Percentiles rank a stretch among this genome's conserved stretches.
These are phyloP conservation scores for Pichia sp. DNA, from an alignment of 1,139 yeast genomes.

Conservation along the genomic window DNA sequence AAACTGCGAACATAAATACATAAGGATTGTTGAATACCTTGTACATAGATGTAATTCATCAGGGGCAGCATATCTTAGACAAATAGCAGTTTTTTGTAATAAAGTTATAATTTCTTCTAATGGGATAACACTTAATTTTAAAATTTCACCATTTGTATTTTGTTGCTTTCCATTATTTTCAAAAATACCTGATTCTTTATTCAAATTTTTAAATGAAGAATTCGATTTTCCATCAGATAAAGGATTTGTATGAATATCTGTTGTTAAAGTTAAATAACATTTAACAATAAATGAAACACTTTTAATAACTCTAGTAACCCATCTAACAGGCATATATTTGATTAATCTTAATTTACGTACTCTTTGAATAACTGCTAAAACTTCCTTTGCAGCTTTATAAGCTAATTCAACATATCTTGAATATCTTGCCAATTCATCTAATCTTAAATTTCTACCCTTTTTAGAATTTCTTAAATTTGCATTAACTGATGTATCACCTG, in stretches of 20 bases:
- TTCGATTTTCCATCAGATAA: neutral
- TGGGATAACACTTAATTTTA: constrained; percentile 59
- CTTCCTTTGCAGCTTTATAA: constrained; percentile 76
- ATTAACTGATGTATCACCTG: constrained; percentile 35
- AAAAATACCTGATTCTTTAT: neutral
- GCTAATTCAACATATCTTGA: constrained; percentile 80
- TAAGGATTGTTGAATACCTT: constrained; percentile 71
- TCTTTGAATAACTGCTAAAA: constrained; percentile 64
- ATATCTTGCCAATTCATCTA: constrained; percentile 67
- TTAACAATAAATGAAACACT: constrained; percentile 89
- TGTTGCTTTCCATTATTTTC: neutral
- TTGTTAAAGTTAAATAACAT: constrained; percentile 66
- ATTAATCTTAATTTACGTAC: constrained; percentile 60
- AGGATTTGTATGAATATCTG: constrained; percentile 27
- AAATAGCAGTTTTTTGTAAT: constrained; percentile 68
- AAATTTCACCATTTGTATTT: constrained; percentile 34
- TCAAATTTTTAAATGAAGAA: no score
- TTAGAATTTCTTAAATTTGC: constrained; percentile 19
- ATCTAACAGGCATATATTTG: constrained; percentile 80
- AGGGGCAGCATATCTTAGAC: constrained; percentile 77
- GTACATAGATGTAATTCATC: constrained; percentile 83
- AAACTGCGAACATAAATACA: constrained; percentile 75
- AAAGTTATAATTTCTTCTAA: constrained; percentile 63
- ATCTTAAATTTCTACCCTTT: constrained; percentile 35
- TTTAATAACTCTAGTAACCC: constrained; percentile 85